phyloP scores from a whole-genome alignment of 2,329 filamentous ascomycete genomes.

The Pseudocercospora fijiensis region DNA sequence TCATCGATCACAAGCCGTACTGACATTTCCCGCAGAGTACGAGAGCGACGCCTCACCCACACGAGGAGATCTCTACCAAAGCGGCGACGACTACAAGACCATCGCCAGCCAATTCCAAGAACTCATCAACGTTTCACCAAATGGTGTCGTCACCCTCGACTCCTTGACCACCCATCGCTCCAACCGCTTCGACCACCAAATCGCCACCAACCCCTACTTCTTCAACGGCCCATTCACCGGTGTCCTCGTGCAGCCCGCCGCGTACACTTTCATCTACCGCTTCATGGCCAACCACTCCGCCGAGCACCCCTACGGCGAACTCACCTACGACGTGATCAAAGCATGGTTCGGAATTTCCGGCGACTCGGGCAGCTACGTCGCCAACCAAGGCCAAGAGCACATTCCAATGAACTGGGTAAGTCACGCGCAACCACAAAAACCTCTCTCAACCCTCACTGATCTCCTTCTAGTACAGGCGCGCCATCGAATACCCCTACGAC shows the following conservation, averaged over 20 bases:
- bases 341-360: conserved; percentile 25
- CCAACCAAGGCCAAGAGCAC: conserved; percentile 39
- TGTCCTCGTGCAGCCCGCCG: conserved; percentile 29
- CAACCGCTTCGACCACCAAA: conserved; percentile 24
- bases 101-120: conserved; percentile 29
- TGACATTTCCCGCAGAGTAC: neutral
- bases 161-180: conserved; percentile 21
- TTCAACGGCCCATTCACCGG: conserved; percentile 37
- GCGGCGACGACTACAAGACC: conserved; percentile 30
- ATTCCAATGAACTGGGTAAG: conserved; percentile 42
- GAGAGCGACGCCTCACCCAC: conserved; percentile 29
- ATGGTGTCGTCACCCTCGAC: conserved; percentile 14
- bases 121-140: conserved; percentile 30
- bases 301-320: conserved; percentile 34
- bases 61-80: conserved; percentile 35
- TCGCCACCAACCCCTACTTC: conserved; percentile 38
- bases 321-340: conserved; percentile 37
- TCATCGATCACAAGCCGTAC: neutral
- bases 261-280: conserved; percentile 33
- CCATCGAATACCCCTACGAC: conserved; percentile 31
- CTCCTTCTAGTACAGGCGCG: conserved; percentile 27
- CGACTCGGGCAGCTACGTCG: conserved; percentile 35
- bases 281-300: conserved; percentile 40
- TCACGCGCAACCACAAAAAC: too few species aligned
- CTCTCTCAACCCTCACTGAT: too few species aligned